A percentile compares a stretch with the other conserved stretches of the same genome.
Evolutionary conservation across 2,329 filamentous ascomycete genomes (phyloP).

Genomic region (Cercospora beticola): DNA sequence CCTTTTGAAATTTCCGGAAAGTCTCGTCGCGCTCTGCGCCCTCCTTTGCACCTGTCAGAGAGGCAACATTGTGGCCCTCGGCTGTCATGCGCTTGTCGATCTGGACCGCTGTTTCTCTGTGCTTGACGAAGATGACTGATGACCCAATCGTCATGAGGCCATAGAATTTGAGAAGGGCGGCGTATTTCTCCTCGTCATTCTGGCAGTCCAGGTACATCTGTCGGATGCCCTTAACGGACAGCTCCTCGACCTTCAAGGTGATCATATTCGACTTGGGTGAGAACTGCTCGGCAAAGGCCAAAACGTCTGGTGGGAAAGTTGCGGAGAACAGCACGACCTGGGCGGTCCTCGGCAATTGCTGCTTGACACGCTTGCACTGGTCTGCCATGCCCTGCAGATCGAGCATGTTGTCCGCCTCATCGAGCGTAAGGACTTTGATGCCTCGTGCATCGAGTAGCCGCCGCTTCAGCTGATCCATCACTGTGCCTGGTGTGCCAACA

Average conservation of each 20-base stretch:
- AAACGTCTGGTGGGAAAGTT: conserved; percentile 83
- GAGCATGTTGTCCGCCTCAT: conserved; percentile 98
- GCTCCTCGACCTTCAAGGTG: conserved; percentile 82
- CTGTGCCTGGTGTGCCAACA: conserved; percentile 91
- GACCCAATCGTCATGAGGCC: conserved; percentile 94
- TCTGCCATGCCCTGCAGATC: conserved; percentile 94
- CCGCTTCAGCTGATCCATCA: conserved; percentile 80
- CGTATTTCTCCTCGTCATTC: conserved; percentile 78
- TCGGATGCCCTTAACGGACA: conserved; percentile 95
- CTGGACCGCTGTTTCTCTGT: conserved; percentile 77
- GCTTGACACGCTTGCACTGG: conserved; percentile 87
- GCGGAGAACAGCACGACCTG: conserved; percentile 95
- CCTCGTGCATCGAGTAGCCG: conserved; percentile 69
- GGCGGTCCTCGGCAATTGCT: conserved; percentile 67
- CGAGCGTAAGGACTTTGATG: conserved; percentile 82
- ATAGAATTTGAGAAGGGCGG: conserved; percentile 86
- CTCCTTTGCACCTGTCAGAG: conserved; percentile 84
- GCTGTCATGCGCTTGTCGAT: conserved; percentile 83
- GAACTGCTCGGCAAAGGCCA: conserved; percentile 78
- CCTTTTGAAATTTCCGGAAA: conserved; percentile 81
- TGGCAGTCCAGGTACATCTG: conserved; percentile 97
- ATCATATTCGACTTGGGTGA: conserved; percentile 84
- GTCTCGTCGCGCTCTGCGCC: conserved; percentile 78
- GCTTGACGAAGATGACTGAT: conserved; percentile 98
- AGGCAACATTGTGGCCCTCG: conserved; percentile 89